Conservation (phyloP, 805 yeast species). For the Metschnikowia corniflorae region DNA sequence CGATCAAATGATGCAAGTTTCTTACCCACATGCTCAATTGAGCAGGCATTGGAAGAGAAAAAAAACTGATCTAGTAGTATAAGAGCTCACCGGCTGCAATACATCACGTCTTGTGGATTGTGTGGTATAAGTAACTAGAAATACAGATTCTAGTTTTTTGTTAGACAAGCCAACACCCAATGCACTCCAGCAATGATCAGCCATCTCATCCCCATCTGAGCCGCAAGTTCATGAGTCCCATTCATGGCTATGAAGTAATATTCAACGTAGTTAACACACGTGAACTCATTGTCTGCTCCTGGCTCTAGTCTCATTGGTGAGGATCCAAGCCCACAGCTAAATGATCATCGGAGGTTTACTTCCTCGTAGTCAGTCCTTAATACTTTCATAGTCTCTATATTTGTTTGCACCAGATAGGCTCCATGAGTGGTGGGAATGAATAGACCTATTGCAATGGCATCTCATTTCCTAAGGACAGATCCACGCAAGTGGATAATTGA, state of each 20-base stretch:
- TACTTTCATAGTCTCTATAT: background rate
- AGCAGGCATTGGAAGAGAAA: background rate
- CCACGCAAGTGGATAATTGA: no score
- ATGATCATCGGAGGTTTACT: background rate
- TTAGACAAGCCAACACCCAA: background rate
- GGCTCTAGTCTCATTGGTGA: background rate
- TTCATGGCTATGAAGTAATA: background rate
- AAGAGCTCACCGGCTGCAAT: background rate
- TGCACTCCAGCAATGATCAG: background rate
- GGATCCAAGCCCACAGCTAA: background rate
- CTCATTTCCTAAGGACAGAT: no score
- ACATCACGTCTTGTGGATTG: background rate
- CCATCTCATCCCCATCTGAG: background rate
- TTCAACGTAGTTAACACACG: background rate
- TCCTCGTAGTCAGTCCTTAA: background rate
- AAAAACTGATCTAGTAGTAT: no score
- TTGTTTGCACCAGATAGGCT: background rate
- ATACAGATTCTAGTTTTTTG: background rate
- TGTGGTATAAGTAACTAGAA: background rate
- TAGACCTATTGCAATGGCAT: no score
- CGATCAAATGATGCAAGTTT: background rate
- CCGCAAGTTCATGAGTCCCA: background rate
- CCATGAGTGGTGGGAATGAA: no score
- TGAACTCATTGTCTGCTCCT: background rate
- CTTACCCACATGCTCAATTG: background rate